These are phyloP conservation scores for Diaporthe ampelina DNA, from an alignment of 2,329 filamentous ascomycete species.

Conservation along the genomic window DNA sequence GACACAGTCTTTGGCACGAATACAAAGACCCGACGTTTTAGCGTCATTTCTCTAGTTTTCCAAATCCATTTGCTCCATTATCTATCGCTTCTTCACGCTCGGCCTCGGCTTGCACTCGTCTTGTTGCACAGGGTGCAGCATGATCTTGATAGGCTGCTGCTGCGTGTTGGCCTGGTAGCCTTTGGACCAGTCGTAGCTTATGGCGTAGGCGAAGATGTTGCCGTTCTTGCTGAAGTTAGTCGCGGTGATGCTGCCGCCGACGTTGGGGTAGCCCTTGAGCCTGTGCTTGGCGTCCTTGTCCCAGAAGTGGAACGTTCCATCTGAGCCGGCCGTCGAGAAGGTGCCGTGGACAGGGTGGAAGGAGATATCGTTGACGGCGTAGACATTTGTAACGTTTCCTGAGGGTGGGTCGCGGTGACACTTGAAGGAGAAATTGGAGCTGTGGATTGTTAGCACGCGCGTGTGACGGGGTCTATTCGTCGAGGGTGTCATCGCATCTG, in stretches of 20 bases:
- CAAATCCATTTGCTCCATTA: background rate
- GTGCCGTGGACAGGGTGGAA: slow-evolving; percentile 98
- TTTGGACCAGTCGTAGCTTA: slow-evolving; percentile 99
- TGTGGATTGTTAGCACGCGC: slow-evolving; percentile 49
- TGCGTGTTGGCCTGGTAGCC: slow-evolving; percentile 88
- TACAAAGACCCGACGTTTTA: background rate
- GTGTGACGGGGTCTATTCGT: background rate
- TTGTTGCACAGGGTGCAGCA: slow-evolving; percentile 81
- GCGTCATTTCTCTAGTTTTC: slow-evolving; percentile 5
- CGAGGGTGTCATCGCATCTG: background rate
- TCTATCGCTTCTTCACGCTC: slow-evolving; percentile 71
- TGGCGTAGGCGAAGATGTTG: slow-evolving; percentile 87
- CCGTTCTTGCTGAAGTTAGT: slow-evolving; percentile 93
- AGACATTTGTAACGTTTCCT: slow-evolving; percentile 87
- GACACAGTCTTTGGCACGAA: background rate
- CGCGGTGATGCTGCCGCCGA: slow-evolving; percentile 88
- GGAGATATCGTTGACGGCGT: slow-evolving; percentile 95
- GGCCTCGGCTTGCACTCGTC: slow-evolving; percentile 75
- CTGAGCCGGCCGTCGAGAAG: slow-evolving; percentile 96
- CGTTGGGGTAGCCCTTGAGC: slow-evolving; percentile 87
- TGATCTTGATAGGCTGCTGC: slow-evolving; percentile 82
- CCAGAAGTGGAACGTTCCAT: slow-evolving; percentile 98
- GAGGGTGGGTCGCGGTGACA: slow-evolving; percentile 89
- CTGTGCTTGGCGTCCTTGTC: slow-evolving; percentile 93
- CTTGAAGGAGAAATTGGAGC: slow-evolving; percentile 98